These are phyloP conservation scores for Cordyceps farinosa DNA, from an alignment of 2,329 filamentous ascomycete species.

Conservation along the genomic window DNA sequence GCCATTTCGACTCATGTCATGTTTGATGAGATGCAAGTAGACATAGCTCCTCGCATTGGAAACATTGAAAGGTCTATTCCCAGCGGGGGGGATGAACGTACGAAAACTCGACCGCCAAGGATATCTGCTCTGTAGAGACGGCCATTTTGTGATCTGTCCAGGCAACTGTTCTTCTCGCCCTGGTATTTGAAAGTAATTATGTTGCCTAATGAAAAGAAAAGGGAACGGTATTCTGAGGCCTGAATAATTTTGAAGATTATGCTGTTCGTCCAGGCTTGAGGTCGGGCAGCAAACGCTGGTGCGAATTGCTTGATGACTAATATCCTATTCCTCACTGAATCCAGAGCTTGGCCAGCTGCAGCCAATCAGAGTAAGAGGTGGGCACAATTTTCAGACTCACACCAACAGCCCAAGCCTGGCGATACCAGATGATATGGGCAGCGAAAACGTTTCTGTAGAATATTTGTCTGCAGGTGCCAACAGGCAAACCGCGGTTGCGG, in stretches of 20 bases:
- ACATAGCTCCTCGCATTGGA: not conserved
- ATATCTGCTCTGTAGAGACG: slow-evolving; percentile 34
- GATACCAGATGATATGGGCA: slow-evolving; percentile 27
- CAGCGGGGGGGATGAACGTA: slow-evolving; percentile 29
- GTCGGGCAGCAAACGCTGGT: not conserved
- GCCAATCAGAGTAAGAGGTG: slow-evolving; percentile 36
- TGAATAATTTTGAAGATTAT: not conserved
- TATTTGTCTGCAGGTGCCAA: slow-evolving; percentile 81
- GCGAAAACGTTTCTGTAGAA: slow-evolving; percentile 36
- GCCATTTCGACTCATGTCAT: not conserved
- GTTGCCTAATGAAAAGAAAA: not conserved
- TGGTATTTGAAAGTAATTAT: not conserved
- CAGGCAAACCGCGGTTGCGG: slow-evolving; percentile 81
- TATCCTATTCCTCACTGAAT: not conserved
- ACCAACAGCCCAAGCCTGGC: slow-evolving; percentile 18
- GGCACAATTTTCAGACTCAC: slow-evolving; percentile 35
- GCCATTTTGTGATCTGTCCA: slow-evolving; percentile 14
- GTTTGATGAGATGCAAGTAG: not conserved
- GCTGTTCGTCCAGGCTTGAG: not conserved
- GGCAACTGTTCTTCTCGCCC: not conserved
- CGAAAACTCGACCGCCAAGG: slow-evolving; percentile 70
- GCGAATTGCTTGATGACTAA: slow-evolving; percentile 11
- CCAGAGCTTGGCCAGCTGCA: slow-evolving; percentile 15
- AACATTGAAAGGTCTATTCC: not conserved
- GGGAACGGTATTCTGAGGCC: not conserved